phyloP scores from a whole-genome alignment of 495 filamentous ascomycete genomes.

The Geopyxis carbonaria region DNA sequence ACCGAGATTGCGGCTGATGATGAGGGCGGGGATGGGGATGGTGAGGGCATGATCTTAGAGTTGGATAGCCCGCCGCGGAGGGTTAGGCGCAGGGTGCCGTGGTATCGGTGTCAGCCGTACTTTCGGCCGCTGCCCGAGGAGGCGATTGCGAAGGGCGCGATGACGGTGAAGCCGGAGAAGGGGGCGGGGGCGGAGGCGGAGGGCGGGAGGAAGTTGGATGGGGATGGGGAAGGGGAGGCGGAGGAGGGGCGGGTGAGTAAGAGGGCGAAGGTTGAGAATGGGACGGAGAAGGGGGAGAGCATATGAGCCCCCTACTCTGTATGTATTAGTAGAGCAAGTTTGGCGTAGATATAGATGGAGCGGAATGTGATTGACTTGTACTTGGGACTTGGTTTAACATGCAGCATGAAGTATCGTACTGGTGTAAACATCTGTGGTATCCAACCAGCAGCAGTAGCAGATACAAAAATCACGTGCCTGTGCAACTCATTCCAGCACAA shows the following conservation, averaged over 20 bases:
- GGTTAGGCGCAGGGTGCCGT: slow-evolving; percentile 35
- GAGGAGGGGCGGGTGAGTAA: slow-evolving; percentile 17
- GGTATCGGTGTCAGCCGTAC: slow-evolving; percentile 88
- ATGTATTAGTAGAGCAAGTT: slow-evolving; percentile 2
- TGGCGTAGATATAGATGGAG: slow-evolving; percentile 3
- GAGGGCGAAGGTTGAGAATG: slow-evolving; percentile 31
- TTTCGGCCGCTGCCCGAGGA: slow-evolving; percentile 77
- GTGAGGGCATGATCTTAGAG: slow-evolving; percentile 21
- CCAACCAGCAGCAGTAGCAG: no score
- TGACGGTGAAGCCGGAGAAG: slow-evolving; percentile 43
- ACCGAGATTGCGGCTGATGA: slow-evolving; percentile 23
- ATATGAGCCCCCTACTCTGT: no score
- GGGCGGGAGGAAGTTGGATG: slow-evolving; percentile 3
- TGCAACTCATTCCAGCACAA: no score
- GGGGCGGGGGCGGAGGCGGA: slow-evolving; percentile 17
- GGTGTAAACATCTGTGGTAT: no score
- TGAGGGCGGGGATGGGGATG: slow-evolving; percentile 21
- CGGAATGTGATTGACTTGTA: background rate
- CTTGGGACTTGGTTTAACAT: background rate
- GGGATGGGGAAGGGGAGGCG: slow-evolving; percentile 1
- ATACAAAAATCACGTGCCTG: no score
- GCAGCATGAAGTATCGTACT: background rate
- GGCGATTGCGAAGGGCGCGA: slow-evolving; percentile 61
- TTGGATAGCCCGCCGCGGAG: slow-evolving; percentile 9
- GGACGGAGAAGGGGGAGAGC: slow-evolving; percentile 19